phyloP scores from a whole-genome alignment of 495 filamentous ascomycete genomes.

The Aspergillus funiculosus region DNA sequence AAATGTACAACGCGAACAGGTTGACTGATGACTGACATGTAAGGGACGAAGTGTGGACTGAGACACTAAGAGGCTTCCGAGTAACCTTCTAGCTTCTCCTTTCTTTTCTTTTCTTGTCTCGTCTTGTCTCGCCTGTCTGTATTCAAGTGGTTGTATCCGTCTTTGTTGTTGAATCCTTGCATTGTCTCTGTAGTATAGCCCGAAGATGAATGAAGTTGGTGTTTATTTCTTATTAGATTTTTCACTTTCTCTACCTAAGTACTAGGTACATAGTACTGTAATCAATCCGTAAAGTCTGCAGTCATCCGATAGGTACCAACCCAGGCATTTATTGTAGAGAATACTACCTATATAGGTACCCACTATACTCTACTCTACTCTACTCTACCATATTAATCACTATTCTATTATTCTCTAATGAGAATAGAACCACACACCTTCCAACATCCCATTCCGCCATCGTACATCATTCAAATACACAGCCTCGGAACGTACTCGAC shows the following conservation, averaged over 20 bases:
- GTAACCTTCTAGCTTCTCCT: neutral
- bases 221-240: constrained; percentile 3
- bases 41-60: too few species aligned
- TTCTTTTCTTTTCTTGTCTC: constrained; percentile 1
- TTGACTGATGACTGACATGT: too few species aligned
- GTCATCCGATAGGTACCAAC: too few species aligned
- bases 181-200: constrained; percentile 44
- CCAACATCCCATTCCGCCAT: too few species aligned
- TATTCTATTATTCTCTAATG: too few species aligned
- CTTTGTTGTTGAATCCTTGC: constrained; percentile 18
- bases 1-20: neutral
- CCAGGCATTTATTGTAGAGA: too few species aligned
- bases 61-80: too few species aligned
- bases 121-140: constrained; percentile 13
- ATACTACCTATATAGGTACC: too few species aligned
- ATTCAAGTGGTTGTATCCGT: constrained; percentile 23
- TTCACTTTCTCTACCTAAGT: neutral
- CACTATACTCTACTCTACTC: too few species aligned
- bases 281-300: neutral
- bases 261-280: neutral
- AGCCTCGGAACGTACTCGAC: neutral
- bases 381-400: too few species aligned
- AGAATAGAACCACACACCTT: too few species aligned
- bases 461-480: too few species aligned
- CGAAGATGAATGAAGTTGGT: constrained; percentile 28